Conservation (phyloP, 1,284 basidiomycete species). For the Apiotrichum veenhuisii region DNA sequence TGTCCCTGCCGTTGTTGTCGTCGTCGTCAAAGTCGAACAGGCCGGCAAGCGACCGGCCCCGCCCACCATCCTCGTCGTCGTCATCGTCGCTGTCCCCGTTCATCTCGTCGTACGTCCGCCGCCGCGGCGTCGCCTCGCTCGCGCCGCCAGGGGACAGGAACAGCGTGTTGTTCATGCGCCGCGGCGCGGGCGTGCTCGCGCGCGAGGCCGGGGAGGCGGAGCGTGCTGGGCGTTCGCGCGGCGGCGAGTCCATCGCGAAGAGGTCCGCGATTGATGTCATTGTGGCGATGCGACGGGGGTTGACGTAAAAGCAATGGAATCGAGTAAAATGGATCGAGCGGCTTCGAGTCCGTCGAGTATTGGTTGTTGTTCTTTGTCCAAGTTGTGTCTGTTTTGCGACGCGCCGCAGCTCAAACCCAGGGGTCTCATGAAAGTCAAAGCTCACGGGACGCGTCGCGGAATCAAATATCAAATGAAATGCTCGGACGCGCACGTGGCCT, state of each 20-base stretch:
- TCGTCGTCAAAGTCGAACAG: too few species aligned
- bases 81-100: neutral
- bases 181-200: neutral
- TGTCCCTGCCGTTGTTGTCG: too few species aligned
- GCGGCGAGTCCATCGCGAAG: conserved; percentile 31
- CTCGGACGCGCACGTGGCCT: neutral
- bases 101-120: neutral
- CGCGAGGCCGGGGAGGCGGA: neutral
- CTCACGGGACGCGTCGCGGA: neutral
- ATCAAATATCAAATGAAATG: too few species aligned
- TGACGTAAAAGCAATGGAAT: neutral
- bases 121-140: neutral
- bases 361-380: neutral
- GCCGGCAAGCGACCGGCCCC: too few species aligned
- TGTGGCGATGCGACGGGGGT: neutral
- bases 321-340: too few species aligned
- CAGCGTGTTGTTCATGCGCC: conserved; percentile 18
- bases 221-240: conserved; percentile 10
- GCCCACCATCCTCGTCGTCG: neutral
- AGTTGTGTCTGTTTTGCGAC: neutral
- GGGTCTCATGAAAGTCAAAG: neutral
- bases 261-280: conserved; percentile 19
- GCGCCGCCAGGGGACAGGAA: conserved; percentile 33
- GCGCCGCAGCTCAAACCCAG: neutral
- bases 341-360: too few species aligned